A percentile compares a stretch with the other conserved stretches of the same genome.
These are phyloP conservation scores for Pyricularia grisea DNA, from an alignment of 2,329 filamentous ascomycete species.

Conservation along the genomic window DNA sequence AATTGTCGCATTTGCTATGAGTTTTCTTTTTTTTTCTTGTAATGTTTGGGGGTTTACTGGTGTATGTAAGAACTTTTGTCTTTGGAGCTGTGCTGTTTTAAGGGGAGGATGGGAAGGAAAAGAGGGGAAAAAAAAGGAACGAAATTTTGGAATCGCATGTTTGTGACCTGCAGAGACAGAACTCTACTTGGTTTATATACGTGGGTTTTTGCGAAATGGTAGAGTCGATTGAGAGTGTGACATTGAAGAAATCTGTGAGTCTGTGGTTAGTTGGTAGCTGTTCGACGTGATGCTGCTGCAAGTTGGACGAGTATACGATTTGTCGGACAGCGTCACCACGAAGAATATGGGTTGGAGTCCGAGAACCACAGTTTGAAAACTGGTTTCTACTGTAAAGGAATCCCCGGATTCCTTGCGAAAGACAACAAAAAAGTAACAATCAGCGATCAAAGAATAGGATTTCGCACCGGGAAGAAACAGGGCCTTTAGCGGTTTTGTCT, in stretches of 20 bases:
- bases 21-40: too few relatives aligned
- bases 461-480: neutral
- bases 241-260: neutral
- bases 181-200: neutral
- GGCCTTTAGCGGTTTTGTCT: neutral
- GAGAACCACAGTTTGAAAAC: neutral
- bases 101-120: neutral
- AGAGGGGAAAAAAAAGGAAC: neutral
- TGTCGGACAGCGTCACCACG: neutral
- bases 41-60: too few relatives aligned
- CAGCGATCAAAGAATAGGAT: neutral
- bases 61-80: neutral
- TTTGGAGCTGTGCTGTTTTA: neutral
- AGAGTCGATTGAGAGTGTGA: neutral
- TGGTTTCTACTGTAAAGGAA: too few relatives aligned
- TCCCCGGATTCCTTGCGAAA: neutral
- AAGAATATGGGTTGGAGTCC: neutral
- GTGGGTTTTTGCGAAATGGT: neutral
- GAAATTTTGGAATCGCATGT: neutral
- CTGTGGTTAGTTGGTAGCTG: constrained; percentile 13
- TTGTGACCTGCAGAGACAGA: neutral
- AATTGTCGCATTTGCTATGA: neutral
- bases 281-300: constrained; percentile 54
- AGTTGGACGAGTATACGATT: constrained; percentile 6
- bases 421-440: neutral